Base-by-base conservation (phyloP, 2,329 filamentous ascomycete species). In the Pseudocercospora macadamiae region DNA sequence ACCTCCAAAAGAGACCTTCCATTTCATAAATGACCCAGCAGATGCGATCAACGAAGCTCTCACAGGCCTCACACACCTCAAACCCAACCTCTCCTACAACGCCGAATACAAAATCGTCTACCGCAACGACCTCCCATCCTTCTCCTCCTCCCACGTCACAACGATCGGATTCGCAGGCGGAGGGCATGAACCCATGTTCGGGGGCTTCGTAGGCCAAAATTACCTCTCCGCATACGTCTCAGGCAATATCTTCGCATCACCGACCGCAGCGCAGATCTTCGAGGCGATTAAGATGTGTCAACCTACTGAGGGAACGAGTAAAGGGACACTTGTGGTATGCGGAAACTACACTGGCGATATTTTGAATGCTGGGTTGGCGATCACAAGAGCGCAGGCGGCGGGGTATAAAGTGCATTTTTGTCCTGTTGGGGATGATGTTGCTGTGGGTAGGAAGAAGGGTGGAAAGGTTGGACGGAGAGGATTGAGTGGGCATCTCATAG, bases 341-440 rank as follows among this genome's bases (percentile, higher is more conserved):
- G 86, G 83, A 45, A 88, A 88, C 72, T 87, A 87, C 70, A 87
- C 85, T 0, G 85, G 85, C 47, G 85, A 87, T 70, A 85, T 84
- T 57, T 74, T 87, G 60, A 85, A 87, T 68, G 86, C 86, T 64
- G 83, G 83, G 1, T 73, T 86, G 10, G 84, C 84, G 2, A 81
- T 81, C 51, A 84, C 85, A 64, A 85, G 81, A 71, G 84, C 81
- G 34, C 79, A 79, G 48, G 82, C 83, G 4, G 76, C 75, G 19
- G 84, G 83, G 16, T 80, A 82, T 63, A 79, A 76, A 52, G 83
- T 82, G 63, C 75, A 78, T 56, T 83, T 86, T 70, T 80, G 86
- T 59, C 82, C 86, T 61, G 86, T 85, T 59, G 85, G 83, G 36
- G 86, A 88, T 63, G 86, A 88, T 67, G 86, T 89, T 6, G 86